These are phyloP conservation scores for Aspergillus puulaauensis DNA, from an alignment of 2,329 filamentous ascomycete species.

Conservation along the genomic window DNA sequence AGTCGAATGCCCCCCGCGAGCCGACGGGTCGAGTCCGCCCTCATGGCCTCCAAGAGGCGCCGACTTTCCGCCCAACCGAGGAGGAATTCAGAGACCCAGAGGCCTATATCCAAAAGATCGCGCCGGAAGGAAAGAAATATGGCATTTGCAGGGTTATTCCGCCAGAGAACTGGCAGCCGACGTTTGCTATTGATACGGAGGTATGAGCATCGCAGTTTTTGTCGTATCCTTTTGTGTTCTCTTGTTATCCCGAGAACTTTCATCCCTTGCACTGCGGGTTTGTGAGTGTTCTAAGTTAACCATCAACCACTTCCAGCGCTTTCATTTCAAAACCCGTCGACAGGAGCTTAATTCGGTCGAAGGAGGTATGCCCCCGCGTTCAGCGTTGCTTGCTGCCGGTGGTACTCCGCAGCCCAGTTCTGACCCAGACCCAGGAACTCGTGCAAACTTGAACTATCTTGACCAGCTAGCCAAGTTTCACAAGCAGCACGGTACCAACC, in stretches of 20 bases:
- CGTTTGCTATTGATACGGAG: conserved; percentile 96
- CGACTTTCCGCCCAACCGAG: conserved; percentile 83
- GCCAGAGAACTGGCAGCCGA: conserved; percentile 88
- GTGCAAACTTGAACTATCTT: conserved; percentile 92
- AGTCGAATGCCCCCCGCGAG: conserved; percentile 74
- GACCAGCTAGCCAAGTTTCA: conserved; percentile 95
- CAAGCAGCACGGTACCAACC: conserved; percentile 90
- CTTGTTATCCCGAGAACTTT: not conserved
- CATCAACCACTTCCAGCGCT: conserved; percentile 60
- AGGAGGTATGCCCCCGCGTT: conserved; percentile 67
- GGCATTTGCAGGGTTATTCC: conserved; percentile 96
- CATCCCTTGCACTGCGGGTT: not conserved
- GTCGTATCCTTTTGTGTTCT: not conserved
- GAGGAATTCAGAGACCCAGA: conserved; percentile 95
- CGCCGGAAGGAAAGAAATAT: conserved; percentile 79
- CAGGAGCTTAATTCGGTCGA: conserved; percentile 97
- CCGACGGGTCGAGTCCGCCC: conserved; percentile 74
- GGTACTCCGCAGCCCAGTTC: conserved; percentile 30
- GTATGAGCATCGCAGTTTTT: conserved; percentile 51
- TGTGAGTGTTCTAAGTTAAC: conserved; percentile 17
- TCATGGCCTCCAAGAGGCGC: conserved; percentile 84
- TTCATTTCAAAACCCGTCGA: conserved; percentile 93
- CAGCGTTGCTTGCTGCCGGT: conserved; percentile 29
- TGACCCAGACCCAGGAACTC: conserved; percentile 67
- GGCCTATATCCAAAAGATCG: conserved; percentile 89